These are phyloP conservation scores for Jamesozyma rosinii DNA, from an alignment of 805 yeast genomes.

Conservation along the genomic window DNA sequence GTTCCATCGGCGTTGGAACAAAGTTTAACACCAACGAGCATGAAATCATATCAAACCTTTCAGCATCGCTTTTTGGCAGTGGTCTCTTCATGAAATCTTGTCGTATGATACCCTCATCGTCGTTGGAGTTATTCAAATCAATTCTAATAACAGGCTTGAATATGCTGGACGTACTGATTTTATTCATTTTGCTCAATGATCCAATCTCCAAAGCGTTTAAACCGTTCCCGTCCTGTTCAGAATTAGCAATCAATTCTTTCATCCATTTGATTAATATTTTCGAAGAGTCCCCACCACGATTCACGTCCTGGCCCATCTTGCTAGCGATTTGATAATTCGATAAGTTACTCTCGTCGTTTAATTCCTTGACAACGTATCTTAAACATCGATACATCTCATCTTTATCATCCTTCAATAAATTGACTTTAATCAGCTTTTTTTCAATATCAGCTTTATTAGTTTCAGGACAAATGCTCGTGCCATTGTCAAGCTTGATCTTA, in stretches of 20 bases:
- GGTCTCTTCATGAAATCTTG: slow-evolving; percentile 83
- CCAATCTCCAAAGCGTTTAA: slow-evolving; percentile 72
- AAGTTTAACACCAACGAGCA: slow-evolving; percentile 84
- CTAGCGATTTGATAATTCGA: slow-evolving; percentile 79
- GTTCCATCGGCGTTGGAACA: slow-evolving; percentile 57
- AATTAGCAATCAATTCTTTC: slow-evolving; percentile 23
- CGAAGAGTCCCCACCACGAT: slow-evolving; percentile 89
- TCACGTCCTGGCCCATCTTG: slow-evolving; percentile 64
- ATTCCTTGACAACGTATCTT: slow-evolving; percentile 53
- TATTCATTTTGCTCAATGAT: slow-evolving; percentile 58
- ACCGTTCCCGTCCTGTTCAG: slow-evolving; percentile 3
- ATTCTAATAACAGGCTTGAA: slow-evolving; percentile 51
- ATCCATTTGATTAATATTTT: slow-evolving; percentile 71
- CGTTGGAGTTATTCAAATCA: slow-evolving; percentile 65
- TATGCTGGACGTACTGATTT: slow-evolving; percentile 49
- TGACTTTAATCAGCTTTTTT: slow-evolving; percentile 6
- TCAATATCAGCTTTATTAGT: slow-evolving; percentile 7
- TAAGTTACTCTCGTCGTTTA: slow-evolving; percentile 63
- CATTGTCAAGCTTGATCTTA: neutral
- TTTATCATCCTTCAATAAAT: slow-evolving; percentile 7
- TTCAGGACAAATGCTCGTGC: too few relatives aligned
- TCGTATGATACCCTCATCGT: slow-evolving; percentile 53
- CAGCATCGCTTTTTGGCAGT: slow-evolving; percentile 38
- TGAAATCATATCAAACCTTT: slow-evolving; percentile 57
- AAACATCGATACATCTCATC: slow-evolving; percentile 26